Evolutionary conservation across 1,284 basidiomycete species (phyloP).

Genomic region (Puccinia hordei): DNA sequence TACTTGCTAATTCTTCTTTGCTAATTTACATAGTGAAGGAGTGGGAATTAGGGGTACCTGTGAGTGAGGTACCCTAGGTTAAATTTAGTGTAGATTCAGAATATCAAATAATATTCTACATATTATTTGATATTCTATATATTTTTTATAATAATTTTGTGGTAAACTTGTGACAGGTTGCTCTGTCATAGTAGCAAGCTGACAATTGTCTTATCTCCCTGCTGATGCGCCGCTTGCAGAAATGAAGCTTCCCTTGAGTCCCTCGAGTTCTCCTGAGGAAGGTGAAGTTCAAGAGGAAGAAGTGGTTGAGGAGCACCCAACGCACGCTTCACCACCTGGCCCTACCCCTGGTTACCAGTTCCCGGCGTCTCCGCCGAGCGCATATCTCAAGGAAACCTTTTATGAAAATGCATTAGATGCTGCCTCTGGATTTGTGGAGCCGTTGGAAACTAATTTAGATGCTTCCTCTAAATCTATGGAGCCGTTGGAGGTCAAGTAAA

Average conservation of each 20-base stretch:
- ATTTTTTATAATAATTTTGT: too few species aligned
- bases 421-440: too few species aligned
- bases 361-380: not conserved
- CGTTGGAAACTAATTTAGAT: not conserved
- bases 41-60: too few species aligned
- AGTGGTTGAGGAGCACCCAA: not conserved
- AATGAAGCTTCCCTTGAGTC: not conserved
- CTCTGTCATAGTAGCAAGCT: too few species aligned
- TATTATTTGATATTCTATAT: too few species aligned
- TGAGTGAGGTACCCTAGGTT: too few species aligned
- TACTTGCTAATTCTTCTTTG: too few species aligned
- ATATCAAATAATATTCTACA: too few species aligned
- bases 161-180: too few species aligned
- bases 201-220: not conserved
- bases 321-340: not conserved
- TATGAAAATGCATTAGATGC: too few species aligned
- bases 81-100: too few species aligned
- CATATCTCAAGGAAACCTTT: not conserved
- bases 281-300: conserved; percentile 13
- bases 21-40: too few species aligned
- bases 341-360: not conserved
- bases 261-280: conserved; percentile 26
- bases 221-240: not conserved
- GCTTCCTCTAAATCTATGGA: not conserved
- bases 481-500: not conserved